Base-by-base conservation (phyloP, 257 asterid species). In the Cruciata laevipes region DNA sequence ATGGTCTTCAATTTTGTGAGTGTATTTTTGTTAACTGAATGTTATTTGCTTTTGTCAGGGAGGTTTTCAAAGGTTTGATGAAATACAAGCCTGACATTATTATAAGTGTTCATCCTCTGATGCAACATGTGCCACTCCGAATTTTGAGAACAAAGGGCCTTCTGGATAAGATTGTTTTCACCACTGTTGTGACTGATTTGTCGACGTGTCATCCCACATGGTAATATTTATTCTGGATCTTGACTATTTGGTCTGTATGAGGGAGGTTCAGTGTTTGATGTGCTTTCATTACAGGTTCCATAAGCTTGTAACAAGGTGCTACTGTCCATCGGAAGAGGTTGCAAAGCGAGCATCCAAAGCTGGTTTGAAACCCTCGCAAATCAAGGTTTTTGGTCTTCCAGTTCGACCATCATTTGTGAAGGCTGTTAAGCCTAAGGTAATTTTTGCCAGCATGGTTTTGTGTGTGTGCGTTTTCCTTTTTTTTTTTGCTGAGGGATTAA, bases 101-200 rank as follows among this genome's bases (percentile, higher is more conserved):
- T 66, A 87, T 94, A 81, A 94, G 99, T 66, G 97, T 94, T 57
- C 99, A 94, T 83, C 99, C 99, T 70, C 75, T 94, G 74, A 94
- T 94, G 99, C 99, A 94, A 64, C 99, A 94, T 60, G 97, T 94
- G 20, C 99, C 97, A 0, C 96, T 94, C 66, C 99, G 97, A 69
- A 77, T 94, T 64, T 82, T 94, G 88, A 87, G 92, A 77, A 76
- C 95, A 32, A 90, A 89, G 81, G 97, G 99, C 74, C 89, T 90
- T 23, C 80, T 94, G 85, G 73, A 94, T 79, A 94, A 94, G 90
- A 94, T 90, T 65, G 94, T 94, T 37, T 94, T 94, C 76, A 84
- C 97, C 75, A 94, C 97, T 10, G 99, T 94, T 62, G 79, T 94
- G 51, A 94, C 99, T 7, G 99, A 94, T 76, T 83, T 94, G 71